A percentile compares a stretch with the other conserved stretches of the same genome.
Evolutionary conservation across 352 stramenopile species (phyloP).

Genomic region (Chrysophaeum taylorii): DNA sequence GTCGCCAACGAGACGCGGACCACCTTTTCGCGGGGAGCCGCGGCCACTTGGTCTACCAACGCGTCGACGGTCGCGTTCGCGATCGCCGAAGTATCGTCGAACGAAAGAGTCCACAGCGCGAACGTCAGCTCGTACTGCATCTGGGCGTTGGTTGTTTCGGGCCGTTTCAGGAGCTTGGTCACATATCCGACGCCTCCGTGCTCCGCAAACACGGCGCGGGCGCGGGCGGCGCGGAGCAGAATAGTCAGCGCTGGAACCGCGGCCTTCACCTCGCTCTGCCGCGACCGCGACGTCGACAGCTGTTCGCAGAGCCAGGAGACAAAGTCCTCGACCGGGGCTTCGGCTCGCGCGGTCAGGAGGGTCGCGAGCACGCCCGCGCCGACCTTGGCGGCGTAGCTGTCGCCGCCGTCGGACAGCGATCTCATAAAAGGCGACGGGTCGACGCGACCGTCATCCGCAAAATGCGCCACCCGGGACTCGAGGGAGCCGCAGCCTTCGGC

Average conservation of each 20-base stretch:
- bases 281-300: conserved; percentile 32
- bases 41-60: conserved; percentile 57
- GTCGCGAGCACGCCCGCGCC: conserved; percentile 41
- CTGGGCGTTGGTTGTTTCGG: conserved; percentile 61
- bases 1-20: conserved; percentile 83
- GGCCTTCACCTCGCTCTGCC: conserved; percentile 47
- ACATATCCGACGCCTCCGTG: conserved; percentile 75
- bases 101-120: conserved; percentile 90
- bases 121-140: conserved; percentile 93
- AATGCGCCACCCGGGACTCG: conserved; percentile 43
- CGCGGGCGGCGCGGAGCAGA: conserved; percentile 69
- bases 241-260: conserved; percentile 78
- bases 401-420: conserved; percentile 42
- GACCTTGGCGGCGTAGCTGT: conserved; percentile 50
- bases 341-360: conserved; percentile 46
- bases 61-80: conserved; percentile 36
- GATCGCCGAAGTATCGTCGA: conserved; percentile 35
- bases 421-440: conserved; percentile 48
- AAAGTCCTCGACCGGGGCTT: conserved; percentile 46
- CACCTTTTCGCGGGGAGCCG: conserved; percentile 91
- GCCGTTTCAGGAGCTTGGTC: conserved; percentile 40
- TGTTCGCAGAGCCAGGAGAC: conserved; percentile 51
- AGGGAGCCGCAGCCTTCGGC: conserved; percentile 27
- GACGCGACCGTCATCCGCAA: conserved; percentile 44
- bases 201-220: conserved; percentile 73